Base-by-base conservation (phyloP, 2,329 filamentous ascomycete species). In the Verruconis gallopava region DNA sequence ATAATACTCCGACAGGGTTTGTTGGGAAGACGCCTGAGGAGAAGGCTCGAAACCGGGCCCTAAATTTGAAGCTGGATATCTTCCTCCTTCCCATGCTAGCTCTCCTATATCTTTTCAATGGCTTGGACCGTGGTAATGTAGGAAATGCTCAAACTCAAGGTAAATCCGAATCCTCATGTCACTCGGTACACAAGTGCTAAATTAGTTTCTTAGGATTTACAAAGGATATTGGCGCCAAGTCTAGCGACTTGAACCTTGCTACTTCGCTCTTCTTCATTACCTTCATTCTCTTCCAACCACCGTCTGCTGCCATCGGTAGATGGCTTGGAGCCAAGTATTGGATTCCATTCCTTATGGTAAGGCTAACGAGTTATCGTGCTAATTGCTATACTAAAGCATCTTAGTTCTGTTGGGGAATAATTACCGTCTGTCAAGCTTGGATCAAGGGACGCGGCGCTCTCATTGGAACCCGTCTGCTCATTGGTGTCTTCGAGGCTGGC, bases 201-300 rank as follows among this genome's bases (percentile, higher is more conserved):
- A 20, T 13, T 12, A 65, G 63, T 0, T 58, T 72, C 46, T 50
- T 72, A 59, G 71, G 79, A 47, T 77, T 76, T 52, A 76, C 72
- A 0, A 53, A 56, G 32, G 71, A 76, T 48, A 67, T 72, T 19
- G 72, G 71, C 0, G 59, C 73, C 1, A 55, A 56, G 3, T 62
- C 64, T n/a, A 57, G 59, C 28, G 72, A 75, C 49, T 54, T 77
- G 42, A 75, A 76, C 48, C 64, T 64, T 3, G 69, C 72, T 2
- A 67, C 75, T 6, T 69, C 70, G 17, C 62, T 68, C 40, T 76
- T 76, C 62, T 77, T 73, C 51, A 63, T 67, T 48, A 70, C 71
- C 44, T 77, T 76, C 49, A 72, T 77, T n/a, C 49, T 67, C 0
- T 59, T 76, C 11, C 73, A 76, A 48, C 72, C 73, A 0, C 55